Percentiles rank a stretch among this genome's conserved stretches.
phyloP scores from a whole-genome alignment of 2,329 filamentous ascomycete species.

The Fusarium sublunatum region DNA sequence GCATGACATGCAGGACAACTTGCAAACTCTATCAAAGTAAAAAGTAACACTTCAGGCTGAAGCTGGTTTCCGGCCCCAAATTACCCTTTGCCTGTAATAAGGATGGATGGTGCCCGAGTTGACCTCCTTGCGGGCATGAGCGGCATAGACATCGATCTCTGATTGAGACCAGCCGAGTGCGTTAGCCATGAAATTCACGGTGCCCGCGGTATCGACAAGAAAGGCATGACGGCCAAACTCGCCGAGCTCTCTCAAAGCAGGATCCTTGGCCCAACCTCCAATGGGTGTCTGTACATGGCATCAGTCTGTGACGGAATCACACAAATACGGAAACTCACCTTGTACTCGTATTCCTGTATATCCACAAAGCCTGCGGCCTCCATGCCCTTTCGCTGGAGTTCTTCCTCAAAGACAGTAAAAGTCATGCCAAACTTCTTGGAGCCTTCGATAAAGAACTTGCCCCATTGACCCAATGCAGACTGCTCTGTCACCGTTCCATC shows the following conservation, averaged over 20 bases:
- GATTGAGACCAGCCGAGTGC: neutral
- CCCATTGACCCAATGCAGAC: neutral
- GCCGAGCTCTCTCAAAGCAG: neutral
- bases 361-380: neutral
- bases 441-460: neutral
- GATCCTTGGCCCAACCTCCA: neutral
- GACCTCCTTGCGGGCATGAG: neutral
- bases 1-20: too few relatives aligned
- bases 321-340: neutral
- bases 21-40: too few relatives aligned
- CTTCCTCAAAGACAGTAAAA: neutral
- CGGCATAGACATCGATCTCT: neutral
- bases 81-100: neutral
- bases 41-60: too few relatives aligned
- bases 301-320: too few relatives aligned
- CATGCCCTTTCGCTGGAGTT: neutral
- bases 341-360: neutral
- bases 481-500: neutral
- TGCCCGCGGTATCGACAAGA: neutral
- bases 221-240: neutral
- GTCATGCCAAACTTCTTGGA: neutral
- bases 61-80: neutral
- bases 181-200: neutral
- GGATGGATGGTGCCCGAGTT: neutral
- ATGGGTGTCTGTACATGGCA: neutral